Evolutionary conservation across 257 asterid species (phyloP).

Genomic region (Nyctanthes arbortristis): DNA sequence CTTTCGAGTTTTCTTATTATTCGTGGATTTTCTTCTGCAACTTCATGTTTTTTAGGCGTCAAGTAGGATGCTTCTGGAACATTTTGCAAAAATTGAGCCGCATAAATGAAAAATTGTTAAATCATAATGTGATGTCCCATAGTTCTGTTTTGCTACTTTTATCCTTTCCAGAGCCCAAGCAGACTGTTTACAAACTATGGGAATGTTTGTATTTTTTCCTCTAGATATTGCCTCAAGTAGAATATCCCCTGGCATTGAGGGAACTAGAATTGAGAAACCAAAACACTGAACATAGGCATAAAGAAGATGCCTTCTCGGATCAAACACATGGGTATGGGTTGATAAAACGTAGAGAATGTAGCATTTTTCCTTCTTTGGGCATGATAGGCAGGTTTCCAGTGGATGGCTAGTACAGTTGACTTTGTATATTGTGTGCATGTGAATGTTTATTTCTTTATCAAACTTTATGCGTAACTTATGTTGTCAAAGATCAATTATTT

Average conservation of each 20-base stretch:
- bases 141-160: neutral
- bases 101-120: neutral
- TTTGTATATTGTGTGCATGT: neutral
- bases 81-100: neutral
- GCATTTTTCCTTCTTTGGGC: neutral
- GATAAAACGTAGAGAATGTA: neutral
- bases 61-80: neutral
- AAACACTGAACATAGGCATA: no score
- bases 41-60: neutral
- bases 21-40: slow-evolving; percentile 5
- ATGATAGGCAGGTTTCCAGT: neutral
- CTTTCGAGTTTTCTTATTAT: slow-evolving; percentile 4
- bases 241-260: no score
- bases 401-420: neutral
- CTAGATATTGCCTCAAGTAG: slow-evolving; percentile 1
- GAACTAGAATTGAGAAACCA: no score
- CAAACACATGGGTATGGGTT: neutral
- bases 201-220: slow-evolving; percentile 1
- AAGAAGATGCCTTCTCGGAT: neutral
- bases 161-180: neutral
- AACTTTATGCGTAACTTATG: slow-evolving; percentile 3
- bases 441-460: slow-evolving; percentile 9
- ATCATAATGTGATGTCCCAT: slow-evolving; percentile 8
- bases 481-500: slow-evolving; percentile 2
- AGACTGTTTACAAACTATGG: slow-evolving; percentile 5